phyloP scores from a whole-genome alignment of 768 basidiomycete genomes.

The Royoungia palumana region DNA sequence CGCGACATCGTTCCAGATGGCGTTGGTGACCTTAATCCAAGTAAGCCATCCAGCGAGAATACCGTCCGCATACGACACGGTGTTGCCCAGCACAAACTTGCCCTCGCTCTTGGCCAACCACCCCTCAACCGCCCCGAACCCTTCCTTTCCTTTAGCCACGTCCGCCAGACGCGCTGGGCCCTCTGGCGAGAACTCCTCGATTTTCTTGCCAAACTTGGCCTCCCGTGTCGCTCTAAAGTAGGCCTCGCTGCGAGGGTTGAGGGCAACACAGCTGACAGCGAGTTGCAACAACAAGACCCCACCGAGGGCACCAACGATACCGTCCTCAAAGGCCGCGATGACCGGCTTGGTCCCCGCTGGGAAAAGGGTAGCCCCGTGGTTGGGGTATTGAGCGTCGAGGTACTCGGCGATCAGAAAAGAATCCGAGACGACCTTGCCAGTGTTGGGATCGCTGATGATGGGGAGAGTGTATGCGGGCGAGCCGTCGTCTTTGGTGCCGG shows the following conservation, averaged over 20 bases:
- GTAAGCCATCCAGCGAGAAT: conserved; percentile 32
- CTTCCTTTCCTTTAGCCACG: conserved; percentile 28
- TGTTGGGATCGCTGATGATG: conserved; percentile 39
- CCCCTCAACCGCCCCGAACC: conserved; percentile 21
- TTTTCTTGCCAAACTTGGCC: conserved; percentile 27
- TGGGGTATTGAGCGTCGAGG: conserved; percentile 42
- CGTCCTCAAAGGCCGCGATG: conserved; percentile 37
- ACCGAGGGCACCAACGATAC: conserved; percentile 10
- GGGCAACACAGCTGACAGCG: conserved; percentile 1
- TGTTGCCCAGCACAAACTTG: conserved; percentile 35
- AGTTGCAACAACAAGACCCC: conserved; percentile 15
- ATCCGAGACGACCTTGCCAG: conserved; percentile 35
- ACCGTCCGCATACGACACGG: conserved; percentile 35
- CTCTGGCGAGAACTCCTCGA: conserved; percentile 35
- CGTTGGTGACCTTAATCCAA: conserved; percentile 33
- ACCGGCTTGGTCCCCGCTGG: conserved; percentile 39
- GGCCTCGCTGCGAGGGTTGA: conserved; percentile 28
- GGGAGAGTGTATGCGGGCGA: conserved; percentile 39
- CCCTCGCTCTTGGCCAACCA: conserved; percentile 31
- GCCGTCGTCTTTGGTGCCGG: conserved; percentile 28
- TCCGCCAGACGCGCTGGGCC: conserved; percentile 24
- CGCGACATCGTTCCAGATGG: conserved; percentile 33
- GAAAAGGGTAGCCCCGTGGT: conserved; percentile 35
- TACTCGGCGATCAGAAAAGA: conserved; percentile 44
- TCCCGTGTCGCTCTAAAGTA: conserved; percentile 38